phyloP scores from a whole-genome alignment of 2,329 filamentous ascomycete species.

The Apiospora malaysiana region DNA sequence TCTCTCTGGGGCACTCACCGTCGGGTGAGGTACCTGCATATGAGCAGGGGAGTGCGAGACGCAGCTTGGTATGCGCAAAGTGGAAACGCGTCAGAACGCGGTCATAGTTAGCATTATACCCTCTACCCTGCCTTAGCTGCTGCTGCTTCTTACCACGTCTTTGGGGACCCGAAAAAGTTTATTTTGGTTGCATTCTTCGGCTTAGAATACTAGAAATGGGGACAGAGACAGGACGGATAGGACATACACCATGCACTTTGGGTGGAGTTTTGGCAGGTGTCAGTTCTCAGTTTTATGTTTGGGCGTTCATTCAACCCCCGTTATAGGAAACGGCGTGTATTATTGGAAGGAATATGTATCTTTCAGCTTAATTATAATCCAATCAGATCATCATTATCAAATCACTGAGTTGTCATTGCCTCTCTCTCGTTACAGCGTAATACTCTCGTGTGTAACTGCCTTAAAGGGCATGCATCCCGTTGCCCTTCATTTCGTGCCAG shows the following conservation, averaged over 20 bases:
- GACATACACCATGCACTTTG: background rate
- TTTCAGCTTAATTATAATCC: slow-evolving; percentile 11
- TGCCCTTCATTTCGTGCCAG: background rate
- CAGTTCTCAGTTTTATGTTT: background rate
- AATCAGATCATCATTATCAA: background rate
- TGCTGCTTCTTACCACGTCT: background rate
- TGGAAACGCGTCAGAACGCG: slow-evolving; percentile 10
- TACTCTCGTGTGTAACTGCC: background rate
- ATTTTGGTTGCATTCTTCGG: slow-evolving; percentile 10
- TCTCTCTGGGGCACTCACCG: background rate
- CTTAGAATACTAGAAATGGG: slow-evolving; percentile 4
- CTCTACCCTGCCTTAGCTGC: slow-evolving; percentile 10
- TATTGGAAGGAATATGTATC: slow-evolving; percentile 5
- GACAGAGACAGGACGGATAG: background rate
- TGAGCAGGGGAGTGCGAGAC: background rate
- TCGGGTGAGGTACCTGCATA: slow-evolving; percentile 13
- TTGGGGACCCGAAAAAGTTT: slow-evolving; percentile 16
- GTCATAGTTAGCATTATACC: slow-evolving; percentile 14
- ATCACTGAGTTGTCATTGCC: slow-evolving; percentile 5
- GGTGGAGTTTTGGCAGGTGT: slow-evolving; percentile 12
- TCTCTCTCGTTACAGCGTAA: background rate
- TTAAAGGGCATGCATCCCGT: background rate
- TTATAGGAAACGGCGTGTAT: slow-evolving; percentile 7
- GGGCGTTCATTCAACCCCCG: background rate
- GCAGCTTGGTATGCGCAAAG: background rate